These are phyloP conservation scores for Kappamyces sp. DNA, from an alignment of 192 early-diverging fungal genomes.

Conservation along the genomic window DNA sequence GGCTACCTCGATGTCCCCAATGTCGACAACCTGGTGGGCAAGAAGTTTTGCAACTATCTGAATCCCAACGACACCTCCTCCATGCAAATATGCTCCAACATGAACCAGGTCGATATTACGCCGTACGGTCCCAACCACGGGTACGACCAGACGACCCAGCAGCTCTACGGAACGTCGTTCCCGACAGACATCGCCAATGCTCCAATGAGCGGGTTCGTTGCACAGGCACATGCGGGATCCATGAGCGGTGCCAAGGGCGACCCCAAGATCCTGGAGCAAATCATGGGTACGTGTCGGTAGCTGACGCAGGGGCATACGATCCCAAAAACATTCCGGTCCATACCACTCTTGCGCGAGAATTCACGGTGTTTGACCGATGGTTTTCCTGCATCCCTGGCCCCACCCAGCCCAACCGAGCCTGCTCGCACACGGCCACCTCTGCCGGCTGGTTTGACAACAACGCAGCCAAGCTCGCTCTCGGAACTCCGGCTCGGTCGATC, in stretches of 20 bases:
- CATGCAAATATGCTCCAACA: neutral
- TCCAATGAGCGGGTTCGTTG: conserved; percentile 5
- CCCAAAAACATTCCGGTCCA: conserved; percentile 16
- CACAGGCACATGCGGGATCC: conserved; percentile 1
- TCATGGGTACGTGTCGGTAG: neutral
- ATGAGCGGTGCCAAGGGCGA: conserved; percentile 1
- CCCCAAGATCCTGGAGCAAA: conserved; percentile 1
- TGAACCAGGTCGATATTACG: neutral
- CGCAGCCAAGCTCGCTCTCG: neutral
- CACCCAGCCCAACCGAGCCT: conserved; percentile 18
- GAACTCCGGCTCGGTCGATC: conserved; percentile 10
- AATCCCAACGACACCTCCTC: neutral
- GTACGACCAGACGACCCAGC: neutral
- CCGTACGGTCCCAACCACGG: conserved; percentile 3
- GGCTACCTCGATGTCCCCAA: conserved; percentile 5
- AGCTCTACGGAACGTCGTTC: neutral
- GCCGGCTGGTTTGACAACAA: conserved; percentile 10
- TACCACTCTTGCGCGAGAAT: conserved; percentile 19
- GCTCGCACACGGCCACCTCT: conserved; percentile 16
- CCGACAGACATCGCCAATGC: neutral
- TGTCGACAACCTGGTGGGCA: conserved; percentile 9
- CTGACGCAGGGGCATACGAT: neutral
- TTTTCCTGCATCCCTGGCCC: conserved; percentile 26
- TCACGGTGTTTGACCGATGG: conserved; percentile 20
- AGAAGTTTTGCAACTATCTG: conserved; percentile 11